Base-by-base conservation (phyloP, 805 yeast genomes). In the Spathaspora gorwiae region DNA sequence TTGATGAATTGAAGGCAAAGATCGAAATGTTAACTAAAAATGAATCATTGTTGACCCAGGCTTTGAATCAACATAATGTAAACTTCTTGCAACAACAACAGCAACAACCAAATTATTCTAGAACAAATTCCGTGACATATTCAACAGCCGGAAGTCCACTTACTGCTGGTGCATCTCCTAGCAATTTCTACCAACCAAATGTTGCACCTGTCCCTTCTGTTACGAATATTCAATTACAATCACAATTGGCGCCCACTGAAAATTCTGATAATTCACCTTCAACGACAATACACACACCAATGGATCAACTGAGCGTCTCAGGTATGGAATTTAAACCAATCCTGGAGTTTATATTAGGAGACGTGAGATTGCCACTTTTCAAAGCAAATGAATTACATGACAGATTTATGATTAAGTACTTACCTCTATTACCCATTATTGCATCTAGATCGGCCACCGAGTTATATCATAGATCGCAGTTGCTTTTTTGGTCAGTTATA, bases 401-500 rank as follows among this genome's bases (percentile, higher is more conserved):
- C 38, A 68, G 81, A 26, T 90, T 90, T 58, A 75, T 86, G 49
- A 64, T 65, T 6, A 77, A 82, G 46, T 84, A 83, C 56, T 67
- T 87, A 24, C 95, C 96, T 0, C 84, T 76, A 54, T 70, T 90
- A 54, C 97, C 97, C 2, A 86, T 90, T 10, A 69, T 90, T 59
- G 75, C 81, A 27, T 81, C 95, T 0, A 69, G 75, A 37, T 75
- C 79, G 39, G 90, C 95, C 2, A 75, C 82, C 0, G 94, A 87
- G 58, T 74, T 90, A 15, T 88, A 87, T 61, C 76, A 84, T 13
- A 94, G 87, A 56, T 87, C 95, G 0, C 92, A 87, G 57, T 70
- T 90, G 19, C 69, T 90, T 42, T 90, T 90, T 59, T 90, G 97
- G 97, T 79, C 95, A 0, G 92, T 90, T 2, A 85, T 88, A 72